Conservation (phyloP, 495 filamentous ascomycete genomes). For the Bathelium albidoporum region DNA sequence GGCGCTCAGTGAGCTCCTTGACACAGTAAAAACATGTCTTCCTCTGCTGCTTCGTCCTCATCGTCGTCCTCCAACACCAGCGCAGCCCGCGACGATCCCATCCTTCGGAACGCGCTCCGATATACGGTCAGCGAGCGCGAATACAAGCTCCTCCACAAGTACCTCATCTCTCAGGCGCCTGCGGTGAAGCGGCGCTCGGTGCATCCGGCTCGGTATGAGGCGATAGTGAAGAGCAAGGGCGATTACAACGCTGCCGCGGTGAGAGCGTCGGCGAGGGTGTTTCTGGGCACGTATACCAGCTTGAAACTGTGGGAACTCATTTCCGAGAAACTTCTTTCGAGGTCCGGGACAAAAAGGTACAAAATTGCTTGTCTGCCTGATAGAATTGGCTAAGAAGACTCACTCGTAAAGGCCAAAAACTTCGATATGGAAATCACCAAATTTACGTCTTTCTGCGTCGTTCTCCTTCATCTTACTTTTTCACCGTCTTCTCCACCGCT, state of each 20-base stretch:
- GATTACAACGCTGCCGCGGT: slow-evolving; percentile 75
- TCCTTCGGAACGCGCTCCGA: slow-evolving; percentile 67
- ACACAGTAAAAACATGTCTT: neutral
- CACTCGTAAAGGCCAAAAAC: slow-evolving; percentile 29
- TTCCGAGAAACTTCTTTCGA: slow-evolving; percentile 25
- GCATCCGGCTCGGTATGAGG: slow-evolving; percentile 43
- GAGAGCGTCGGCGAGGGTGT: slow-evolving; percentile 64
- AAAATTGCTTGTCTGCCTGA: neutral
- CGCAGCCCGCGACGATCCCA: slow-evolving; percentile 37
- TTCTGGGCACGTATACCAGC: slow-evolving; percentile 55
- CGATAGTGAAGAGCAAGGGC: slow-evolving; percentile 42
- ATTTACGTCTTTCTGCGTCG: slow-evolving; percentile 67
- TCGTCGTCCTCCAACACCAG: neutral
- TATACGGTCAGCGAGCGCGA: slow-evolving; percentile 77
- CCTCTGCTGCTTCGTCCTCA: neutral
- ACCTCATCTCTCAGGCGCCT: slow-evolving; percentile 58
- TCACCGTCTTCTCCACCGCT: slow-evolving; percentile 82
- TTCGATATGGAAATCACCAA: slow-evolving; percentile 55
- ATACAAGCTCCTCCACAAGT: slow-evolving; percentile 70
- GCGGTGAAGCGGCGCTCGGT: slow-evolving; percentile 50
- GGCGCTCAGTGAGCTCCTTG: neutral
- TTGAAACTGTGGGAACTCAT: slow-evolving; percentile 61
- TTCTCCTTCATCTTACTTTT: slow-evolving; percentile 75
- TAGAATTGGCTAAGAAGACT: neutral
- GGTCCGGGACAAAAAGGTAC: slow-evolving; percentile 34